Evolutionary conservation across 495 filamentous ascomycete genomes (phyloP).

Genomic region (Antarctomyces pellizariae): DNA sequence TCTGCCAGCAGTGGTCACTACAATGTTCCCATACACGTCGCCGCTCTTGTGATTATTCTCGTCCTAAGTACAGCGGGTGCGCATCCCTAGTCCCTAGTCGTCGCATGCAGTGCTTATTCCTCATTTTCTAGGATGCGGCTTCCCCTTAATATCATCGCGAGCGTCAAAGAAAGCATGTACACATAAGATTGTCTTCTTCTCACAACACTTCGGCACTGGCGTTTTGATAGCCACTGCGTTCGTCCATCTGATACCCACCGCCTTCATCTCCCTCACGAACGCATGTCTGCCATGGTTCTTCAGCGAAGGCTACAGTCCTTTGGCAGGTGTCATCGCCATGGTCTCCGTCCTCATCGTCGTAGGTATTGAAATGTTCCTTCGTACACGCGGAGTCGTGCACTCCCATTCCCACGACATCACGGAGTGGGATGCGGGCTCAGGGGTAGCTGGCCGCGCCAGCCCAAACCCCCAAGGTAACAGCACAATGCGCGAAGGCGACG

Average conservation of each 20-base stretch:
- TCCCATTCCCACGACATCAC: constrained; percentile 24
- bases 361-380: constrained; percentile 54
- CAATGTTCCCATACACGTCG: constrained; percentile 45
- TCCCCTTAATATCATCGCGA: constrained; percentile 31
- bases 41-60: constrained; percentile 57
- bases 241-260: constrained; percentile 64
- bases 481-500: no score
- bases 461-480: no score
- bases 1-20: constrained; percentile 34
- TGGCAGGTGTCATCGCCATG: constrained; percentile 64
- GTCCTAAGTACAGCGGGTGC: constrained; percentile 47
- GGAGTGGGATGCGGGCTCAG: constrained; percentile 10
- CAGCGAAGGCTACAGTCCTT: constrained; percentile 46
- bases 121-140: constrained; percentile 25
- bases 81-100: constrained; percentile 5
- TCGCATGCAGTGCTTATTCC: constrained; percentile 4
- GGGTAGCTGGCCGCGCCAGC: no score
- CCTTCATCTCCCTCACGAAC: constrained; percentile 58
- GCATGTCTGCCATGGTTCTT: constrained; percentile 56
- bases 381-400: constrained; percentile 27
- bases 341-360: constrained; percentile 50
- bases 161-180: constrained; percentile 18
- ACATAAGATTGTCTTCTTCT: constrained; percentile 38
- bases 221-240: constrained; percentile 79
- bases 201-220: constrained; percentile 68